phyloP scores from a whole-genome alignment of 2,329 filamentous ascomycete genomes.

The Gnomoniopsis sp. region DNA sequence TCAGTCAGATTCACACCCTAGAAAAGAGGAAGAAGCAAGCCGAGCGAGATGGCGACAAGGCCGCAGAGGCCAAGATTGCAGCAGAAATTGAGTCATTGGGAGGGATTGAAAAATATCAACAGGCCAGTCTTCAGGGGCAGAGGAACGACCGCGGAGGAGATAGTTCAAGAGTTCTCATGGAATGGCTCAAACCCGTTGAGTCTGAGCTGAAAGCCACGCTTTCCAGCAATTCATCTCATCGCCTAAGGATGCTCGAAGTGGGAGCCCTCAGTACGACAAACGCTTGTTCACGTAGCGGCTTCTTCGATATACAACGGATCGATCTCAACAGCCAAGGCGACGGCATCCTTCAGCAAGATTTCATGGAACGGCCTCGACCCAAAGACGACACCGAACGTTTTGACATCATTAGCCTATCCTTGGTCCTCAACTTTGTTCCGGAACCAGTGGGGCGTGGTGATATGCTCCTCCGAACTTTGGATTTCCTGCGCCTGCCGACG shows the following conservation, averaged over 20 bases:
- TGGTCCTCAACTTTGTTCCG: conserved; percentile 93
- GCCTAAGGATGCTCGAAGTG: conserved; percentile 75
- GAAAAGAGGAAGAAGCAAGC: conserved; percentile 61
- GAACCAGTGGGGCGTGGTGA: conserved; percentile 70
- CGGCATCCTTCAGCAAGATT: conserved; percentile 84
- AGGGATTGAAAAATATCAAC: conserved; percentile 61
- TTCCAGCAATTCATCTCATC: conserved; percentile 20
- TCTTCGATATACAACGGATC: conserved; percentile 76
- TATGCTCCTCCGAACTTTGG: conserved; percentile 76
- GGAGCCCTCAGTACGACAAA: conserved; percentile 84
- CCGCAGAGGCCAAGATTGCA: conserved; percentile 42
- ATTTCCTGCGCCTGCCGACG: conserved; percentile 56
- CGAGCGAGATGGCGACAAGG: conserved; percentile 47
- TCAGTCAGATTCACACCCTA: conserved; percentile 63
- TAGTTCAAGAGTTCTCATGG: conserved; percentile 60
- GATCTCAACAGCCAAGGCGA: conserved; percentile 84
- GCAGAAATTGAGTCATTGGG: conserved; percentile 56
- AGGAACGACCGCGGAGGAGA: conserved; percentile 64
- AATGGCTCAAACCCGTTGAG: conserved; percentile 52
- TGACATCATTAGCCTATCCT: conserved; percentile 84
- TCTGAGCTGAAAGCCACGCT: conserved; percentile 14
- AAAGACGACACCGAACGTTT: conserved; percentile 60
- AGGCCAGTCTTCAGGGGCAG: conserved; percentile 67
- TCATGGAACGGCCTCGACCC: conserved; percentile 84
- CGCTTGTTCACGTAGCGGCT: conserved; percentile 69